Base-by-base conservation (phyloP, 768 basidiomycete genomes). In the Exidia glandulosa region DNA sequence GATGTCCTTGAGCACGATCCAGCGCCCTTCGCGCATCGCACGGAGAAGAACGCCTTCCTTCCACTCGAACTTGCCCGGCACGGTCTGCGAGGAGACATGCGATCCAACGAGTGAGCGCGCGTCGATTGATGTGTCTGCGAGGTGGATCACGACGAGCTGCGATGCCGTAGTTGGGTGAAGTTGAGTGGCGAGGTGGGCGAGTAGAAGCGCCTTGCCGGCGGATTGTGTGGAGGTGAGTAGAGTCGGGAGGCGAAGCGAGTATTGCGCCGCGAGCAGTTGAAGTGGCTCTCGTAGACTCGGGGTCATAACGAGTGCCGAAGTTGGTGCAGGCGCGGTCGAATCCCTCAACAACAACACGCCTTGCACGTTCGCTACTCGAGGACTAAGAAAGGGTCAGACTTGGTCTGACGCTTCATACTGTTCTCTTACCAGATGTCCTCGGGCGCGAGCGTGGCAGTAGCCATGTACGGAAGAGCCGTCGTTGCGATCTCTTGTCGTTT, bases 121-220 rank as follows among this genome's bases (percentile, higher is more conserved):
- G 68, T 99, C 95, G 50, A 99, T 79, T 2, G 95, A 95, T 0
- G 94, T 95, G 66, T 98, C 96, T 3, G 93, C 91, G 29, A 98
- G 83, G 66, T 95, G 89, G 61, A 99, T 85, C 1, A 82, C 85
- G 32, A 98, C 80, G 45, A 96, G 80, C 50, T 91, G 85, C 61
- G 86, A 85, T 57, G 73, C 76, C 23, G 74, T 74, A 13, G 64
- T 41, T 0, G 90, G 86, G 67, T 84, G 77, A 12, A 97, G 70
- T 10, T 77, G 66, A 10, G 77, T 73, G 10, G 90, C 87, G 32
- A 98, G 83, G 64, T 96, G 83, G 14, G 83, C 78, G 29, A 98
- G 73, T 14, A 93, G 72, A 4, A 92, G 77, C 0, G 87, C 83
- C 69, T 98, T 98, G 56, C 96, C 96, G 1, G 90, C 84, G 1